phyloP scores from a whole-genome alignment of 2,329 filamentous ascomycete species.

The Aphanoascus verrucosus region DNA sequence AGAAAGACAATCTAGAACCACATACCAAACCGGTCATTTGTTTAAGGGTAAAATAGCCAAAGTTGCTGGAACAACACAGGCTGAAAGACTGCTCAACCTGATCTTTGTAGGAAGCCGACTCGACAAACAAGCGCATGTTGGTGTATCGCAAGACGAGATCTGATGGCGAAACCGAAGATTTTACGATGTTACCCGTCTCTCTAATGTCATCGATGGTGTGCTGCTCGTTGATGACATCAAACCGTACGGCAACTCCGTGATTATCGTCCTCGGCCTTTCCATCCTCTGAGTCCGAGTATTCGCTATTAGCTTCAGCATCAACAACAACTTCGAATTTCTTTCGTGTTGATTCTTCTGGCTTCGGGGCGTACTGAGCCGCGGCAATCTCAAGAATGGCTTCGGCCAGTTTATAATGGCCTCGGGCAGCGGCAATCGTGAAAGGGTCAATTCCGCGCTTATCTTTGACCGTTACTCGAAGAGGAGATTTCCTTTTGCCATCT shows the following conservation, averaged over 20 bases:
- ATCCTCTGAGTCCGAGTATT: constrained; percentile 4
- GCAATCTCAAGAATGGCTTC: constrained; percentile 59
- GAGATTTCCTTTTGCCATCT: constrained; percentile 41
- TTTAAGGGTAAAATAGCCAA: neutral
- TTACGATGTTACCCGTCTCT: constrained; percentile 29
- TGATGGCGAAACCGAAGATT: constrained; percentile 8
- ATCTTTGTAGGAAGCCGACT: neutral
- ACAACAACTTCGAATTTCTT: constrained; percentile 26
- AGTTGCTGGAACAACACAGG: neutral
- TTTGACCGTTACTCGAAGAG: constrained; percentile 52
- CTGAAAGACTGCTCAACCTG: neutral
- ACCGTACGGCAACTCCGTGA: constrained; percentile 24
- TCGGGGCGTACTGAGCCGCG: constrained; percentile 54
- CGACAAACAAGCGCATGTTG: neutral
- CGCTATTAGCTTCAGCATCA: constrained; percentile 22
- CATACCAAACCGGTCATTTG: neutral
- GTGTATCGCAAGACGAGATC: neutral
- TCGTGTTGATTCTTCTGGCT: constrained; percentile 40
- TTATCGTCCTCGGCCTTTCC: constrained; percentile 20
- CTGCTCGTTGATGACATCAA: constrained; percentile 51
- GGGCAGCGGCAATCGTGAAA: constrained; percentile 58
- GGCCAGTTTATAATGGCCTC: constrained; percentile 55
- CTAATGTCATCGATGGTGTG: constrained; percentile 71
- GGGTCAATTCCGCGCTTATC: constrained; percentile 47
- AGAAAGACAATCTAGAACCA: neutral